A percentile compares a stretch with the other conserved stretches of the same genome.
Conservation (phyloP, 495 filamentous ascomycete species). For the Talaromyces thailandensis region DNA sequence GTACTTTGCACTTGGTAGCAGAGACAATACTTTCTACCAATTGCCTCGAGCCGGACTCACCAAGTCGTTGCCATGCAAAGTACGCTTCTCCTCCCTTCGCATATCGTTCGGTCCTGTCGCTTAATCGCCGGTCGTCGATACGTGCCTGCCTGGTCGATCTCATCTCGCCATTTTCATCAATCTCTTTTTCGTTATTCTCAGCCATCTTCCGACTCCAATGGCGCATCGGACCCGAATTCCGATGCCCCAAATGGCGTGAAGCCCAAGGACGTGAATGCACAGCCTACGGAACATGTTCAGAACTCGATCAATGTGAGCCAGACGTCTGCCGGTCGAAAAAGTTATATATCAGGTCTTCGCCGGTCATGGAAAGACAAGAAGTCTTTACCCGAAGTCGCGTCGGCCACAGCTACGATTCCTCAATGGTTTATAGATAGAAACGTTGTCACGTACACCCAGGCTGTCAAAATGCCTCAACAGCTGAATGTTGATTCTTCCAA, state of each 20-base stretch:
- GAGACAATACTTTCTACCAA: slow-evolving; percentile 1
- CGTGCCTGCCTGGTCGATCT: slow-evolving; percentile 17
- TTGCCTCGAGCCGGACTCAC: background rate
- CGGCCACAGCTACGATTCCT: slow-evolving; percentile 20
- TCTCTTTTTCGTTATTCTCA: slow-evolving; percentile 27
- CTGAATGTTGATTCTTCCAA: background rate
- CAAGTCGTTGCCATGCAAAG: slow-evolving; percentile 6
- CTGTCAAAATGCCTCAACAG: slow-evolving; percentile 2
- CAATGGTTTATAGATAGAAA: slow-evolving; percentile 33
- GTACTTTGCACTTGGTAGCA: slow-evolving; percentile 2
- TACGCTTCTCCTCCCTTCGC: slow-evolving; percentile 1
- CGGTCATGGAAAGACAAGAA: slow-evolving; percentile 29
- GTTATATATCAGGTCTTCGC: slow-evolving; percentile 32
- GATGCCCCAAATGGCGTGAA: slow-evolving; percentile 17
- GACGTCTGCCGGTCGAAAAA: slow-evolving; percentile 15
- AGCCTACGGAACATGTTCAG: slow-evolving; percentile 8
- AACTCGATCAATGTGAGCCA: slow-evolving; percentile 5
- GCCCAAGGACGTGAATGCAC: slow-evolving; percentile 14
- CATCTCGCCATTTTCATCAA: slow-evolving; percentile 28
- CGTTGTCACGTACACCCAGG: slow-evolving; percentile 20
- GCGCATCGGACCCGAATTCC: slow-evolving; percentile 12
- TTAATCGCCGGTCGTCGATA: slow-evolving; percentile 35
- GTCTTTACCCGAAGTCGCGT: slow-evolving; percentile 12
- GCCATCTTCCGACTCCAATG: slow-evolving; percentile 23
- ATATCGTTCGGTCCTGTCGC: slow-evolving; percentile 28